Conservation (phyloP, 805 yeast species). For the Phaffomyces thermotolerans region DNA sequence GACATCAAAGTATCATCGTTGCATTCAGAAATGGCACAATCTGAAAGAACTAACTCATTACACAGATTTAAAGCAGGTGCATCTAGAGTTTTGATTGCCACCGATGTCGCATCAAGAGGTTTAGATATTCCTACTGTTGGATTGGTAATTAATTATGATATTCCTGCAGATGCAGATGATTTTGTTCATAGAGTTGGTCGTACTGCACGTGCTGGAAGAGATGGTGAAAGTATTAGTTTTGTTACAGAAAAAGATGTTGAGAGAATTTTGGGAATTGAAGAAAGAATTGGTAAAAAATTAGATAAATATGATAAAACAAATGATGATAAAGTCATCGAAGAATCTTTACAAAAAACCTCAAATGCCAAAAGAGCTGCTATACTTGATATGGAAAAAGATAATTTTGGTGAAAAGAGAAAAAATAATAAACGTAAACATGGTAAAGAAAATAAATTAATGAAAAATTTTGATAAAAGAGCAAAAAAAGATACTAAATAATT, state of each 20-base stretch:
- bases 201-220: conserved; percentile 96
- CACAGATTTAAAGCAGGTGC: conserved; percentile 94
- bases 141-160: conserved; percentile 82
- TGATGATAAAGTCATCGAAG: conserved; percentile 71
- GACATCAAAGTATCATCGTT: conserved; percentile 81
- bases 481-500: no score
- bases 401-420: conserved; percentile 69
- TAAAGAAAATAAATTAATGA: conserved; percentile 6
- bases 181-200: conserved; percentile 97
- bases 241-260: conserved; percentile 81
- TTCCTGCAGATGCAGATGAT: conserved; percentile 95
- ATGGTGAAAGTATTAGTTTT: conserved; percentile 76
- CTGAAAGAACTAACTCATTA: conserved; percentile 82
- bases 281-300: conserved; percentile 74
- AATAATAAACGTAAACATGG: conserved; percentile 36
- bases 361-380: conserved; percentile 84
- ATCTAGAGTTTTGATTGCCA: conserved; percentile 86
- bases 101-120: conserved; percentile 97
- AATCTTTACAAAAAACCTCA: conserved; percentile 61
- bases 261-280: conserved; percentile 80
- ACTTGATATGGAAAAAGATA: conserved; percentile 89
- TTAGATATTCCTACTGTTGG: conserved; percentile 92
- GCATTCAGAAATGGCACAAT: conserved; percentile 92
- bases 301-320: conserved; percentile 60
- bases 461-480: not conserved